Base-by-base conservation (phyloP, 2,329 filamentous ascomycete species). In the Gliomastix tumulicola region DNA sequence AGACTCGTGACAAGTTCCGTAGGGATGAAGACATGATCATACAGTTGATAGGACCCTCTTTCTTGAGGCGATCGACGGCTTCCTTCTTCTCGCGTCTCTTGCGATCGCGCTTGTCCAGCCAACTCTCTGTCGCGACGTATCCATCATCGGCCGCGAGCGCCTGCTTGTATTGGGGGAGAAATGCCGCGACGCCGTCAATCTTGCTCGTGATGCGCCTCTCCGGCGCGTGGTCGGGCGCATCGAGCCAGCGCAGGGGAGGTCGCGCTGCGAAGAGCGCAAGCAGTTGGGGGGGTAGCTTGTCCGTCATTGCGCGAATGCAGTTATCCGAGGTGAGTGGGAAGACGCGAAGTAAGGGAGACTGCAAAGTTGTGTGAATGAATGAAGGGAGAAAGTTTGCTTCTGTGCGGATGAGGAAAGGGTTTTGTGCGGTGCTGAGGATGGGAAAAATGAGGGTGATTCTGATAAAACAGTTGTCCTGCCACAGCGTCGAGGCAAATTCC, bases 251-350 rank as follows among this genome's bases (percentile, higher is more conserved):
- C 57, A 97, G 69, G 41, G 90, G 84, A 50, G 92, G 92, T 41
- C 92, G 86, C 57, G 92, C 87, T 65, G 90, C 86, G 68, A 98
- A 98, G 49, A 97, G 86, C 63, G 86, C 85, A 51, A 97, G 75
- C 41, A 97, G 76, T 58, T 94, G 90, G 38, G 85, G 87, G 40
- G 92, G 90, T 16, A 98, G 83, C 65, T 94, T 92, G 73, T 96
- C 90, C 35, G 92, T 97, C 92, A 97, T 98, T 44, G 40, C 18
- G n/a, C 25, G 7, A 17, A 12, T n/a, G n/a, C n/a, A n/a, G n/a
- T n/a, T n/a, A n/a, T n/a, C n/a, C n/a, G n/a, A n/a, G n/a, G n/a
- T n/a, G n/a, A n/a, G n/a, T n/a, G n/a, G n/a, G n/a, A n/a, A n/a
- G n/a, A n/a, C n/a, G n/a, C n/a, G n/a, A n/a, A n/a, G n/a, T n/a